Evolutionary conservation across 2,329 filamentous ascomycete species (phyloP).

Genomic region (Microsporum ferrugineum): DNA sequence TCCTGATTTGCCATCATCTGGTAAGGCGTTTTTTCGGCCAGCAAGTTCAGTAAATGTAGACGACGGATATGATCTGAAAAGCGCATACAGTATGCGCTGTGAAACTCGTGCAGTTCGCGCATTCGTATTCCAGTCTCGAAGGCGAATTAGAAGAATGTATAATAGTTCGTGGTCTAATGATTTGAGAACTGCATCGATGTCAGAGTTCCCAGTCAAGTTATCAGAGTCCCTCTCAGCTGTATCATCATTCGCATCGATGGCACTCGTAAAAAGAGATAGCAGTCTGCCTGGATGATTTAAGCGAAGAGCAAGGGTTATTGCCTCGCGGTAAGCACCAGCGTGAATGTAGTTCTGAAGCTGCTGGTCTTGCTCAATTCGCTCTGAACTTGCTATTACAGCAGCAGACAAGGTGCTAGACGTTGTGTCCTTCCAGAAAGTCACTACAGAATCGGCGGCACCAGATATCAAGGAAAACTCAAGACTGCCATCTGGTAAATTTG

Average conservation of each 20-base stretch:
- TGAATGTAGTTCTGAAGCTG: slow-evolving; percentile 87
- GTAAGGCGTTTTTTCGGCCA: slow-evolving; percentile 14
- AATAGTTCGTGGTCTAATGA: slow-evolving; percentile 74
- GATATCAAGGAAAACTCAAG: slow-evolving; percentile 64
- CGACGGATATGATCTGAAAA: slow-evolving; percentile 72
- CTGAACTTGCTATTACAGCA: slow-evolving; percentile 60
- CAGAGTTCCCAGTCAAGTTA: slow-evolving; percentile 35
- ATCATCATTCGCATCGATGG: slow-evolving; percentile 45
- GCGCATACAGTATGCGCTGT: slow-evolving; percentile 67
- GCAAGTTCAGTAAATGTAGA: slow-evolving; percentile 62
- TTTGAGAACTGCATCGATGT: slow-evolving; percentile 74
- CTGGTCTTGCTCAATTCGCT: slow-evolving; percentile 86
- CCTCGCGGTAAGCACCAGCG: slow-evolving; percentile 77
- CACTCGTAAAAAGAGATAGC: slow-evolving; percentile 69
- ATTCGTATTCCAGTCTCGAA: slow-evolving; percentile 97
- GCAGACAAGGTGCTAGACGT: slow-evolving; percentile 67
- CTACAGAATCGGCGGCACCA: slow-evolving; percentile 79
- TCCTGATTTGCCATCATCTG: slow-evolving; percentile 20
- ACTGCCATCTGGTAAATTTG: slow-evolving; percentile 22
- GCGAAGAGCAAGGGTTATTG: slow-evolving; percentile 80
- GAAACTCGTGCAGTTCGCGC: slow-evolving; percentile 73
- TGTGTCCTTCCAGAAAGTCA: slow-evolving; percentile 94
- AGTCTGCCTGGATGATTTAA: slow-evolving; percentile 88
- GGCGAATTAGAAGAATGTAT: slow-evolving; percentile 64
- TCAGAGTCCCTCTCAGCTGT: slow-evolving; percentile 23